Percentiles rank a stretch among this genome's conserved stretches.
Evolutionary conservation across 1,139 yeast species (phyloP).

Genomic region (Meyerozyma elateridarum): DNA sequence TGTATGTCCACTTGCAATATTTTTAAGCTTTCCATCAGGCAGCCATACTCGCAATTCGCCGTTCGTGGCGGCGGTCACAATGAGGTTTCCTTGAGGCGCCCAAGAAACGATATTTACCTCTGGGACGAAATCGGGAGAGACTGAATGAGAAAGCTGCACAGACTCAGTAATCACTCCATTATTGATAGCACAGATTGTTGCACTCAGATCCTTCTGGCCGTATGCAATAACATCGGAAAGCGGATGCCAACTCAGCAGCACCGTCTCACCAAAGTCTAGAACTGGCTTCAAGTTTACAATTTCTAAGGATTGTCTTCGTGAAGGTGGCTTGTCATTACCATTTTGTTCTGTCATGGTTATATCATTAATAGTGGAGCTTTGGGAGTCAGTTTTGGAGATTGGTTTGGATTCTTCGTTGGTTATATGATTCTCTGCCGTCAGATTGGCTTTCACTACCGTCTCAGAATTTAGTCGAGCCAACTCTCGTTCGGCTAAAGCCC

Average conservation of each 20-base stretch:
- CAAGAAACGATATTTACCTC: slow-evolving; percentile 48
- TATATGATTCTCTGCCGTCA: slow-evolving; percentile 11
- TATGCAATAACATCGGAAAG: slow-evolving; percentile 33
- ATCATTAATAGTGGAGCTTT: too few relatives aligned
- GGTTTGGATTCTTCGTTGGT: slow-evolving; percentile 6
- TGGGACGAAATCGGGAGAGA: slow-evolving; percentile 21
- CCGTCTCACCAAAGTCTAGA: slow-evolving; percentile 23
- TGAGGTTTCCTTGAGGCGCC: slow-evolving; percentile 57
- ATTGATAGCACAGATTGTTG: slow-evolving; percentile 32
- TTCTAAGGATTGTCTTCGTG: slow-evolving; percentile 6
- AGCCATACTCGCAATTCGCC: slow-evolving; percentile 73
- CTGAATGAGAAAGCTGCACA: slow-evolving; percentile 33
- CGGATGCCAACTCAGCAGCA: slow-evolving; percentile 40
- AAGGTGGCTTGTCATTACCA: slow-evolving; percentile 4
- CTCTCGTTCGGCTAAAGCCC: slow-evolving; percentile 27
- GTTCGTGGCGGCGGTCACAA: slow-evolving; percentile 53
- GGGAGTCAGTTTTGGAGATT: slow-evolving; percentile 4
- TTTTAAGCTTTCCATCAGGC: slow-evolving; percentile 58
- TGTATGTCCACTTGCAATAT: slow-evolving; percentile 46
- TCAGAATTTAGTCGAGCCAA: slow-evolving; percentile 5
- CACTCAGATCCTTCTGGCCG: slow-evolving; percentile 31
- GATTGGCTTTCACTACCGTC: slow-evolving; percentile 9
- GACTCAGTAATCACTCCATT: slow-evolving; percentile 29
- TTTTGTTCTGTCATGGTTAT: slow-evolving; percentile 6
- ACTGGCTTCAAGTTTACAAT: slow-evolving; percentile 24